phyloP scores from a whole-genome alignment of 164 flowering plant species.

The Protea cynaroides region DNA sequence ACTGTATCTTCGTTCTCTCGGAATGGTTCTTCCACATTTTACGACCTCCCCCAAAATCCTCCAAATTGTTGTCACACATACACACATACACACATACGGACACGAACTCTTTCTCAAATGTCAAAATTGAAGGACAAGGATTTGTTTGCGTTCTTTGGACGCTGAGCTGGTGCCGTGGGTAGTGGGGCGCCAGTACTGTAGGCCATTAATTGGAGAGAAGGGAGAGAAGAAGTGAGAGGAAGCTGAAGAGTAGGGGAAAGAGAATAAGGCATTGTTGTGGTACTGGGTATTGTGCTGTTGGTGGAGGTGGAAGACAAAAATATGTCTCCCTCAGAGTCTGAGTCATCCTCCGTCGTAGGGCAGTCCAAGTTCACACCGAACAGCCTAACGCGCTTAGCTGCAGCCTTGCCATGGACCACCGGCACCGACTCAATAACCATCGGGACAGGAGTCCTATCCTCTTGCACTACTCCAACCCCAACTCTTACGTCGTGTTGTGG shows the following conservation, averaged over 20 bases:
- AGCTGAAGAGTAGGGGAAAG: not conserved
- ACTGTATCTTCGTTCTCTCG: no score
- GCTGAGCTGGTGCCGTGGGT: constrained; percentile 7
- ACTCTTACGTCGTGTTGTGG: constrained; percentile 9
- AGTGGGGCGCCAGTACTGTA: constrained; percentile 18
- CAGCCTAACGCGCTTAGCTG: constrained; percentile 61
- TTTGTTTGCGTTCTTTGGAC: constrained; percentile 27
- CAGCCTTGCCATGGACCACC: constrained; percentile 61
- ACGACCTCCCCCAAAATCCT: not conserved
- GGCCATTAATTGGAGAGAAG: constrained; percentile 21
- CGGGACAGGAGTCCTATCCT: constrained; percentile 16
- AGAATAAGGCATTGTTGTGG: not conserved
- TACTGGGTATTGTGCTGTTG: constrained; percentile 11
- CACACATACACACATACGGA: no score
- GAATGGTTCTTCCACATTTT: not conserved
- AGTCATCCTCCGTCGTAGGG: constrained; percentile 34
- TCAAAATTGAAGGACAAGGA: constrained; percentile 35
- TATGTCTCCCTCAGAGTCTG: constrained; percentile 22
- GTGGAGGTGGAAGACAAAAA: constrained; percentile 28
- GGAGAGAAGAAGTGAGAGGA: constrained; percentile 1
- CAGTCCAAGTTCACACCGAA: constrained; percentile 93
- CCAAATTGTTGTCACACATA: no score
- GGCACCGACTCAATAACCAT: constrained; percentile 74
- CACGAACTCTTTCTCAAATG: not conserved
- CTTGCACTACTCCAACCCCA: constrained; percentile 11